A percentile compares a stretch with the other conserved stretches of the same genome.
phyloP scores from a whole-genome alignment of 768 basidiomycete species.

The Imleria badia region DNA sequence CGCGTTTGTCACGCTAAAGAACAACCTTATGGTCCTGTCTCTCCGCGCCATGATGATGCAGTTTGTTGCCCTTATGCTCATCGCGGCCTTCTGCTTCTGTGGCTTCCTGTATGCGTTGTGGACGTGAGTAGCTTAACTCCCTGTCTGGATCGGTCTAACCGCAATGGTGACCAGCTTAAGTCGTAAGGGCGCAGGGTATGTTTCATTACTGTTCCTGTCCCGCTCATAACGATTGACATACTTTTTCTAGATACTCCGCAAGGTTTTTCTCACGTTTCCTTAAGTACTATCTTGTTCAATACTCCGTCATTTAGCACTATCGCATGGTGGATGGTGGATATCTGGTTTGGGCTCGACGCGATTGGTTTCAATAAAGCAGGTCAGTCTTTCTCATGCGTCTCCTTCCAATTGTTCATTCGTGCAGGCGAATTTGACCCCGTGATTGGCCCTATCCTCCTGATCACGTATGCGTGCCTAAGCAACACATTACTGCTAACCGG shows the following conservation, averaged over 20 bases:
- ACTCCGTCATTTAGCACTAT: conserved; percentile 47
- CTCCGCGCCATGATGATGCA: conserved; percentile 92
- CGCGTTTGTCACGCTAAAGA: conserved; percentile 86
- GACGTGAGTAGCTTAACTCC: conserved; percentile 60
- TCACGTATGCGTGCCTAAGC: conserved; percentile 86
- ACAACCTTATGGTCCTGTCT: conserved; percentile 78
- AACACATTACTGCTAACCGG: conserved; percentile 91
- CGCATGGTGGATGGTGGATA: conserved; percentile 93
- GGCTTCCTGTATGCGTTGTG: conserved; percentile 93
- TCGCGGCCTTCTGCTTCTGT: conserved; percentile 87
- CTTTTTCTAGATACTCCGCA: conserved; percentile 28
- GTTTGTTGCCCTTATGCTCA: conserved; percentile 79
- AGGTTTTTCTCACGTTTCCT: conserved; percentile 31
- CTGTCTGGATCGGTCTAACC: conserved; percentile 7
- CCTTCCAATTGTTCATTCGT: conserved; percentile 2
- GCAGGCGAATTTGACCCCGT: conserved; percentile 76
- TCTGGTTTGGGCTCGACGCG: conserved; percentile 95
- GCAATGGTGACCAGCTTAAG: conserved; percentile 46
- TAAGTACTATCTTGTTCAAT: neutral
- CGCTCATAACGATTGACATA: conserved; percentile 5
- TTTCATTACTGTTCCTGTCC: conserved; percentile 2
- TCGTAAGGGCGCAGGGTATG: conserved; percentile 58
- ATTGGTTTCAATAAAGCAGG: conserved; percentile 82
- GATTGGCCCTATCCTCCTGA: conserved; percentile 92
- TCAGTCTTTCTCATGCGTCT: conserved; percentile 38